These are phyloP conservation scores for Leptographium galeiforme DNA, from an alignment of 2,329 filamentous ascomycete genomes.

Conservation along the genomic window DNA sequence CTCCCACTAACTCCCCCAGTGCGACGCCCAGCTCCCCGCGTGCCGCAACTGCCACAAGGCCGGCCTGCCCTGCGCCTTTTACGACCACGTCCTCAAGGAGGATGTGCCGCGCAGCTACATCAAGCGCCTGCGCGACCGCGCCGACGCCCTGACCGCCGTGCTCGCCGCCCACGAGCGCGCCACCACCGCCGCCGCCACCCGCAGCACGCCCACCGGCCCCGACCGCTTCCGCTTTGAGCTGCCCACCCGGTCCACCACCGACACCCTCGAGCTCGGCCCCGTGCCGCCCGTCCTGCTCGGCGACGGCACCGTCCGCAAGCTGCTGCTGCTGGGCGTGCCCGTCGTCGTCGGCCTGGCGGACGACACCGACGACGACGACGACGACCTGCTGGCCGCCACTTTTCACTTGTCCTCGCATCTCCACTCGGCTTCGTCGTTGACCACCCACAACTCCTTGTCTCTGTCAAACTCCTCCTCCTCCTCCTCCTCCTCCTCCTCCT, in stretches of 20 bases:
- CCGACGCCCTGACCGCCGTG: not conserved
- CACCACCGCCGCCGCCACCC: not conserved
- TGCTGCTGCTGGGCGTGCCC: not conserved
- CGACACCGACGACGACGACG: not conserved
- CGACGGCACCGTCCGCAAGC: slow-evolving; percentile 1
- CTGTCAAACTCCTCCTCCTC: not conserved
- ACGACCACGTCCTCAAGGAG: slow-evolving; percentile 1
- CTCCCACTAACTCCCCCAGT: not conserved
- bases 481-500: not conserved
- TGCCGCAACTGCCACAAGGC: slow-evolving; percentile 3
- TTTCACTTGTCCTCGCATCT: not conserved
- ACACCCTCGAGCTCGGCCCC: not conserved
- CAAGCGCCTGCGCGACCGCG: slow-evolving; percentile 1
- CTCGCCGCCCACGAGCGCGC: not conserved
- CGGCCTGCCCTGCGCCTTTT: not conserved
- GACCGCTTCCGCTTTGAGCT: not conserved
- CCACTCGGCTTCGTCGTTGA: too few species aligned
- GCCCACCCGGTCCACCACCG: not conserved
- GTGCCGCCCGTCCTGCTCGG: not conserved
- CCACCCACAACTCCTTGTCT: too few species aligned
- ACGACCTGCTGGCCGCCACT: not conserved
- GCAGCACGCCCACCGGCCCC: too few species aligned
- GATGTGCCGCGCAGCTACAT: slow-evolving; percentile 2
- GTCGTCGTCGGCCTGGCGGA: not conserved
- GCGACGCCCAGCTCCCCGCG: slow-evolving; percentile 1